Evolutionary conservation across 2,329 filamentous ascomycete genomes (phyloP).

Genomic region (Phialophora macrospora): DNA sequence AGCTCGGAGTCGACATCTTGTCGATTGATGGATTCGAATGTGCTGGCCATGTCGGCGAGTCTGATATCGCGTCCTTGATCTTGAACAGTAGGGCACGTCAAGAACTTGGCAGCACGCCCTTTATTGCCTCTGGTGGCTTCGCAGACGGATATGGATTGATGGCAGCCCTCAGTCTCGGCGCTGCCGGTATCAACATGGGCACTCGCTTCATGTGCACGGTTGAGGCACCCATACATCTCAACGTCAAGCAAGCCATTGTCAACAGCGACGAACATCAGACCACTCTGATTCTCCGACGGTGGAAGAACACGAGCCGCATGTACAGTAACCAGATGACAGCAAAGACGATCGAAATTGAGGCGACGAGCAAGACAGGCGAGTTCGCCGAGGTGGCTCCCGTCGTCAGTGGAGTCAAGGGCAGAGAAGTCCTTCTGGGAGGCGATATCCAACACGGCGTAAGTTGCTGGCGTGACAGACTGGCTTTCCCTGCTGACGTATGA

Average conservation of each 20-base stretch:
- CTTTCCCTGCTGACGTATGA: conserved; percentile 5
- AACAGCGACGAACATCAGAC: conserved; percentile 88
- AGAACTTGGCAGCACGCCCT: conserved; percentile 74
- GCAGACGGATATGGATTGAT: conserved; percentile 92
- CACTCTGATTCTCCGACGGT: conserved; percentile 81
- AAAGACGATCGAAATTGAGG: conserved; percentile 81
- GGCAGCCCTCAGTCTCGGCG: conserved; percentile 85
- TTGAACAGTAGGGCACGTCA: conserved; percentile 84
- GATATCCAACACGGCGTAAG: conserved; percentile 83
- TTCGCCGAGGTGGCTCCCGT: conserved; percentile 86
- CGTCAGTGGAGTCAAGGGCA: conserved; percentile 87
- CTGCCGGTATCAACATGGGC: conserved; percentile 97
- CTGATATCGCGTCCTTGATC: conserved; percentile 60
- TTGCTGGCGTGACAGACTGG: neutral
- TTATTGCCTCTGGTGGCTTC: conserved; percentile 95
- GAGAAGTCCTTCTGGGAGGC: conserved; percentile 91
- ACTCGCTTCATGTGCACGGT: conserved; percentile 97
- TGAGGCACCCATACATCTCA: conserved; percentile 87
- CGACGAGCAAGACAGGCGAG: conserved; percentile 78
- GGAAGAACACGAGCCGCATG: conserved; percentile 89
- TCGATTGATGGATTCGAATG: conserved; percentile 98
- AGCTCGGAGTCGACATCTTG: conserved; percentile 94
- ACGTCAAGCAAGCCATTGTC: conserved; percentile 94
- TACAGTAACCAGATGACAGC: conserved; percentile 88
- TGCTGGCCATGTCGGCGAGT: conserved; percentile 68